Evolutionary conservation across 2,329 filamentous ascomycete species (phyloP).

Genomic region (Pyrenophora teres): DNA sequence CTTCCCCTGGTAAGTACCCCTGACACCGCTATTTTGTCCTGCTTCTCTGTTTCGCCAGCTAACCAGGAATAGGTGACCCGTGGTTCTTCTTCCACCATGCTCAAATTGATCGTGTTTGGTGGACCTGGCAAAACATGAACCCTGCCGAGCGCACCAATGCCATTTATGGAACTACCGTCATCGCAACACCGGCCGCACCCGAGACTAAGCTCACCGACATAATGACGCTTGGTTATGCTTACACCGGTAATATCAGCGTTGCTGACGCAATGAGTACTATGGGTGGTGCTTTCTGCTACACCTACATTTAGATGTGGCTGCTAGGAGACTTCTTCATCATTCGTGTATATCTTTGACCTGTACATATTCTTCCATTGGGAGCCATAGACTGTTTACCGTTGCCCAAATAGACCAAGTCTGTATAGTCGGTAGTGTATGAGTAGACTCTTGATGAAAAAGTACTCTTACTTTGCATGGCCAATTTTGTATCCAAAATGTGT

Average conservation of each 20-base stretch:
- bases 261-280: constrained; percentile 51
- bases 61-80: constrained; percentile 35
- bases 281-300: constrained; percentile 55
- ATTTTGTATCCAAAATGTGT: too few relatives aligned
- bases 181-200: constrained; percentile 50
- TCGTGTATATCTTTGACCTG: constrained; percentile 11
- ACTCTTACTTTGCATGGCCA: too few relatives aligned
- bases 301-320: constrained; percentile 41
- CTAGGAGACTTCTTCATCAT: neutral
- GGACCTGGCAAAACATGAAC: constrained; percentile 57
- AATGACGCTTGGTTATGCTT: constrained; percentile 48
- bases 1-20: constrained; percentile 41
- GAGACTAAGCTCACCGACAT: constrained; percentile 54
- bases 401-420: constrained; percentile 2
- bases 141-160: constrained; percentile 43
- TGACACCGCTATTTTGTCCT: too few relatives aligned
- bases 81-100: constrained; percentile 54
- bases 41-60: constrained; percentile 15
- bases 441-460: neutral
- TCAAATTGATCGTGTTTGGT: constrained; percentile 55
- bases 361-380: neutral
- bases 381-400: neutral
- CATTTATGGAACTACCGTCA: constrained; percentile 51
- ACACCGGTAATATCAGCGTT: constrained; percentile 42
- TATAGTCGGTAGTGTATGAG: neutral